phyloP scores from a whole-genome alignment of 768 basidiomycete genomes.

The Collybia sordida region DNA sequence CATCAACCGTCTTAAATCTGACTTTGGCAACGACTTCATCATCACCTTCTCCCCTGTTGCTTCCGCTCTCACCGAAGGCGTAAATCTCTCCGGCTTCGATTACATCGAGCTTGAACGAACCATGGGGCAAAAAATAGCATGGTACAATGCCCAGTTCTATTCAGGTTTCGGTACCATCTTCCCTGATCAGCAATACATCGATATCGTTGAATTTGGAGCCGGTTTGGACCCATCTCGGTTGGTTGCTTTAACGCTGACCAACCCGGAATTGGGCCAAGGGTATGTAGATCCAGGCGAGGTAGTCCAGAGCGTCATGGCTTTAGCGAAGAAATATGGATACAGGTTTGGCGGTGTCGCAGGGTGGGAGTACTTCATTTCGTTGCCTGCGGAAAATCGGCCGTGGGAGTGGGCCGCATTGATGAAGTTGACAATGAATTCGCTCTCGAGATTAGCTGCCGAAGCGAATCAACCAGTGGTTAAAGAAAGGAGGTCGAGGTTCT shows the following conservation, averaged over 20 bases:
- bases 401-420: constrained; percentile 18
- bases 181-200: constrained; percentile 17
- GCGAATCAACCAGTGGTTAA: too few species aligned
- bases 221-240: constrained; percentile 16
- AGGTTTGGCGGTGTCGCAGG: constrained; percentile 22
- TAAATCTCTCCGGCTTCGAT: constrained; percentile 25
- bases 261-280: constrained; percentile 18
- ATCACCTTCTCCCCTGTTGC: constrained; percentile 25
- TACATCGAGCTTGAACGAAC: constrained; percentile 16
- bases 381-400: constrained; percentile 10
- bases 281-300: constrained; percentile 13
- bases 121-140: constrained; percentile 13
- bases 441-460: too few species aligned
- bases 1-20: constrained; percentile 19
- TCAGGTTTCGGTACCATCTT: constrained; percentile 21
- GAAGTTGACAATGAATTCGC: neutral
- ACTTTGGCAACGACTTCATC: constrained; percentile 23
- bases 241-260: constrained; percentile 20
- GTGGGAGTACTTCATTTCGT: constrained; percentile 26
- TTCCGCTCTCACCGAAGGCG: constrained; percentile 16
- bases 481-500: too few species aligned
- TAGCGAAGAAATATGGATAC: constrained; percentile 15
- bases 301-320: constrained; percentile 12
- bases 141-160: constrained; percentile 28
- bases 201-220: constrained; percentile 13